These are phyloP conservation scores for Perkinsus chesapeaki DNA, from an alignment of 169 alveolate genomes.

Conservation along the genomic window DNA sequence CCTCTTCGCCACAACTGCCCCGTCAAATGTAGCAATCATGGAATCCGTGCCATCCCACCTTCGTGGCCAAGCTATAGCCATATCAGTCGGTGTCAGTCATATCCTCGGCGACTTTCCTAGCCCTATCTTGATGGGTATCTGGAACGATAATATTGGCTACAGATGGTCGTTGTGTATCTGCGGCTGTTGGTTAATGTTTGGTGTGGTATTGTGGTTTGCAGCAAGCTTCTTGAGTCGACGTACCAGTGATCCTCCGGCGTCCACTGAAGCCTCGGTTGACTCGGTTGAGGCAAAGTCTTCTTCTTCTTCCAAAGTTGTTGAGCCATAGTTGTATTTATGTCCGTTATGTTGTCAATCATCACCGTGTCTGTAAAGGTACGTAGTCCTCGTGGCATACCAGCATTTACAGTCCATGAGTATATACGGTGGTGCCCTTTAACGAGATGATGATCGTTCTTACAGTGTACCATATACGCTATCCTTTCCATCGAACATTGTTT, in stretches of 20 bases:
- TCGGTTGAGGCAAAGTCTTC: too few species aligned
- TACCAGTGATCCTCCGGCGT: too few species aligned
- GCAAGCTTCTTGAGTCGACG: neutral
- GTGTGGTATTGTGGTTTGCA: neutral
- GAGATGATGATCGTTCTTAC: neutral
- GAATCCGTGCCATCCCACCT: conserved; percentile 9
- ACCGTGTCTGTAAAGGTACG: too few species aligned
- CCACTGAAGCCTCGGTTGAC: too few species aligned
- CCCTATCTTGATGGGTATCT: conserved; percentile 15
- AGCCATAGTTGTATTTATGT: too few species aligned
- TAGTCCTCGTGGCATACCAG: too few species aligned
- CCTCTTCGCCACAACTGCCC: conserved; percentile 8
- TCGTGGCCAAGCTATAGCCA: conserved; percentile 23
- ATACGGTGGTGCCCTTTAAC: neutral
- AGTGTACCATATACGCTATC: neutral
- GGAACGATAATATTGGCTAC: neutral
- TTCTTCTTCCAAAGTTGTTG: too few species aligned
- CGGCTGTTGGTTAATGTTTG: neutral
- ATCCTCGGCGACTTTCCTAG: conserved; percentile 31
- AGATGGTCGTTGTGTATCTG: neutral
- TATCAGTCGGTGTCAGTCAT: conserved; percentile 19
- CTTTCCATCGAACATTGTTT: neutral
- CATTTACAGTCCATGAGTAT: too few species aligned
- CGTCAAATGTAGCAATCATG: conserved; percentile 18
- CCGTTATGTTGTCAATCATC: too few species aligned